Percentiles rank a stretch among this genome's conserved stretches.
These are phyloP conservation scores for Petunia axillaris DNA, from an alignment of 257 asterid genomes.

Conservation along the genomic window DNA sequence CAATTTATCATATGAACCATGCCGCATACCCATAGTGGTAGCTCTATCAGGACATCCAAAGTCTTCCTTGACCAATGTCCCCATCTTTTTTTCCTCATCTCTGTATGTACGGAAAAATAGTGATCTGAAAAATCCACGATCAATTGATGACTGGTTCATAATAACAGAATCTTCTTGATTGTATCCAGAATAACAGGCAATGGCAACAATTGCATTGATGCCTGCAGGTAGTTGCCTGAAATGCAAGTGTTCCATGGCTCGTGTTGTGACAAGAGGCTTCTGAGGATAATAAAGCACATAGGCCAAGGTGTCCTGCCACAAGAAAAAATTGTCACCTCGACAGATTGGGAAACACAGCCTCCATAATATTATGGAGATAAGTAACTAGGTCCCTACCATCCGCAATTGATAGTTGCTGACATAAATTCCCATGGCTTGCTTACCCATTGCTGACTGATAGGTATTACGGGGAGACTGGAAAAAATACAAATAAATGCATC, in stretches of 20 bases:
- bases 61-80: conserved; percentile 96
- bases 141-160: conserved; percentile 96
- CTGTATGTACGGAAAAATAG: conserved; percentile 91
- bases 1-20: conserved; percentile 93
- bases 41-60: conserved; percentile 95
- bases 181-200: conserved; percentile 92
- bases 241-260: conserved; percentile 99
- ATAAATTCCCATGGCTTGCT: conserved; percentile 97
- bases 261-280: conserved; percentile 94
- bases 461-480: conserved; percentile 98
- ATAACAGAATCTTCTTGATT: conserved; percentile 98
- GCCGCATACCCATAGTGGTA: conserved; percentile 98
- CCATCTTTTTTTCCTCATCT: conserved; percentile 98
- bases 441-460: conserved; percentile 99
- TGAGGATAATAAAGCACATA: conserved; percentile 96
- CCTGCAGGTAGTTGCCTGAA: conserved; percentile 98
- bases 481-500: conserved; percentile 24
- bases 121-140: conserved; percentile 95
- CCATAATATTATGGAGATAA: not conserved
- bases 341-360: not conserved
- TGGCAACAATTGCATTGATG: conserved; percentile 94
- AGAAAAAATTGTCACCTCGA: not conserved
- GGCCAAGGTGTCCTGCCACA: conserved; percentile 85
- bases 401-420: conserved; percentile 96
- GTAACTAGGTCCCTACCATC: conserved; percentile 61